Conservation (phyloP, 257 asterid genomes). For the Plantago ovata region DNA sequence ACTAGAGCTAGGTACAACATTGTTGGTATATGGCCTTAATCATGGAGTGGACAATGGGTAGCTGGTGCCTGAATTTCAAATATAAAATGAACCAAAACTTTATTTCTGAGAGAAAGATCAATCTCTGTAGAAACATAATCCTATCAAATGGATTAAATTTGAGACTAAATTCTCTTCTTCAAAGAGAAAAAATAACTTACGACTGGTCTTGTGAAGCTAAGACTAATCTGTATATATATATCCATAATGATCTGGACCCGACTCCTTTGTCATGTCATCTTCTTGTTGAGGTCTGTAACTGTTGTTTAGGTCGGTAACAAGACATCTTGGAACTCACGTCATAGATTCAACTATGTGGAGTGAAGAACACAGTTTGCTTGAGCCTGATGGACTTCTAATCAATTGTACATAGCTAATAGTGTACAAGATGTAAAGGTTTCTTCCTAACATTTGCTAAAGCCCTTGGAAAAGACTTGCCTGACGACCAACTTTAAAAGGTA, state of each 20-base stretch:
- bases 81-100: not conserved
- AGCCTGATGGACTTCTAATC: not conserved
- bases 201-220: not conserved
- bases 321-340: not conserved
- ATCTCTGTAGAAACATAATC: not conserved
- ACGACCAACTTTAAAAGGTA: conserved; percentile 61
- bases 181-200: not conserved
- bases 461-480: conserved; percentile 17
- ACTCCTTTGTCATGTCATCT: too few relatives aligned
- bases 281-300: too few relatives aligned
- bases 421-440: not conserved
- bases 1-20: too few relatives aligned
- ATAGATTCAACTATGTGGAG: not conserved
- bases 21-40: too few relatives aligned
- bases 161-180: conserved; percentile 1
- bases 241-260: conserved; percentile 3
- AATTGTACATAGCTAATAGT: not conserved
- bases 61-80: not conserved
- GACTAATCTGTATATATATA: conserved; percentile 7
- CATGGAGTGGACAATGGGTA: too few relatives aligned
- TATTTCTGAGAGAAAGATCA: not conserved
- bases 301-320: too few relatives aligned
- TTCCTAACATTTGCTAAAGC: not conserved
- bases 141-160: not conserved
- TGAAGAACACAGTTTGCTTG: conserved; percentile 2